Percentiles rank a stretch among this genome's conserved stretches.
Conservation (phyloP, 352 stramenopile species). For the Globisporangium paddicum region DNA sequence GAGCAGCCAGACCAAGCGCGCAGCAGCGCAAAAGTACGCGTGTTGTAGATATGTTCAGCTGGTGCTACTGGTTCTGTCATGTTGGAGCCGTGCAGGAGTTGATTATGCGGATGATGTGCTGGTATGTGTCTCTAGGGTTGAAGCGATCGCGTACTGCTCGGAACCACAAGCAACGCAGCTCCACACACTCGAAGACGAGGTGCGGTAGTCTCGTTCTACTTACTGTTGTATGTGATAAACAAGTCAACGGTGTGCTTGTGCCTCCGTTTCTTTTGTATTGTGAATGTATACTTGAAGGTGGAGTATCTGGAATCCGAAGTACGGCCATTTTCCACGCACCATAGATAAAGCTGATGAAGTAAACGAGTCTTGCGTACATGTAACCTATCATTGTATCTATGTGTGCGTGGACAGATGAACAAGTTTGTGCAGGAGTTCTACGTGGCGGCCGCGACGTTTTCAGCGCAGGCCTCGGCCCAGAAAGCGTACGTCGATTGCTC, state of each 20-base stretch:
- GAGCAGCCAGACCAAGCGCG: slow-evolving; percentile 20
- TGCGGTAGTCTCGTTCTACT: slow-evolving; percentile 1
- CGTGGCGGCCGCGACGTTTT: slow-evolving; percentile 43
- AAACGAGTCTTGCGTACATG: background rate
- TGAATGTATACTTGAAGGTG: no score
- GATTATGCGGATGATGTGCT: no score
- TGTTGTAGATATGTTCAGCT: no score
- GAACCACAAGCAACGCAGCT: slow-evolving; percentile 27
- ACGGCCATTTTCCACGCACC: background rate
- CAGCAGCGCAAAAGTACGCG: slow-evolving; percentile 6
- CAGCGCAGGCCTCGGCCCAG: slow-evolving; percentile 32
- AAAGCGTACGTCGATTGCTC: slow-evolving; percentile 24
- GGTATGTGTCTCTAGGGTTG: no score
- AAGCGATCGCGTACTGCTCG: slow-evolving; percentile 30
- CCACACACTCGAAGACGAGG: slow-evolving; percentile 37
- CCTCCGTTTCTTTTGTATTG: no score
- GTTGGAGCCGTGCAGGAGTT: no score
- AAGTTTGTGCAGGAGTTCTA: slow-evolving; percentile 65
- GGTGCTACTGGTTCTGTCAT: no score
- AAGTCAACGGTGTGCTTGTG: background rate
- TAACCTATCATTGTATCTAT: background rate
- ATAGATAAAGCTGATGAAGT: no score
- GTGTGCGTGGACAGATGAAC: slow-evolving; percentile 28
- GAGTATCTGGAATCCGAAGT: slow-evolving; percentile 24
- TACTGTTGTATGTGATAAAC: background rate